phyloP scores from a whole-genome alignment of 345 rosid species.

The Eucalyptus grandis region DNA sequence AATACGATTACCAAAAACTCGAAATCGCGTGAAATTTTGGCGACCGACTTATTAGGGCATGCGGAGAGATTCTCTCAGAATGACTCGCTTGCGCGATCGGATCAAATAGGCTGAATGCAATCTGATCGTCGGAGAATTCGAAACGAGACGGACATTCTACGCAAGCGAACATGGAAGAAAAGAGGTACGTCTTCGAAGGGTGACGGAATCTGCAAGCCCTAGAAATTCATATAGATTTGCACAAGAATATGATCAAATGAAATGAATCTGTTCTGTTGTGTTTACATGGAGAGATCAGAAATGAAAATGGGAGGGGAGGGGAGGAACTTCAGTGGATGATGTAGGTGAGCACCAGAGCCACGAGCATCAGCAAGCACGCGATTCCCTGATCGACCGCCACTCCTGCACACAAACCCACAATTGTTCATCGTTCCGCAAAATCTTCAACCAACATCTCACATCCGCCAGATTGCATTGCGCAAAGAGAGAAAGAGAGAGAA shows the following conservation, averaged over 20 bases:
- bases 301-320: no score
- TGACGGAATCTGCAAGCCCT: neutral
- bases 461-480: neutral
- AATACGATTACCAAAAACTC: no score
- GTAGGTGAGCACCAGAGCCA: conserved; percentile 3
- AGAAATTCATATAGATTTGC: neutral
- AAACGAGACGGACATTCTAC: neutral
- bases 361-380: neutral
- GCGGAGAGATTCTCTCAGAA: neutral
- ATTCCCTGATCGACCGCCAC: conserved; percentile 1
- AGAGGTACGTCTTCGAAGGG: neutral
- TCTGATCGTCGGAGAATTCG: neutral
- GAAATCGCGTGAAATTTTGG: no score
- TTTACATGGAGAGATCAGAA: neutral
- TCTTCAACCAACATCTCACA: neutral
- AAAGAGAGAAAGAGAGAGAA: neutral
- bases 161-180: neutral
- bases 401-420: neutral
- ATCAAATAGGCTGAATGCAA: neutral
- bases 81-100: neutral
- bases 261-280: neutral
- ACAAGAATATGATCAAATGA: neutral
- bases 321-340: neutral
- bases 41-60: no score
- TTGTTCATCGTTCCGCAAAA: neutral